phyloP scores from a whole-genome alignment of 257 asterid species.

The Cordia subcordata region DNA sequence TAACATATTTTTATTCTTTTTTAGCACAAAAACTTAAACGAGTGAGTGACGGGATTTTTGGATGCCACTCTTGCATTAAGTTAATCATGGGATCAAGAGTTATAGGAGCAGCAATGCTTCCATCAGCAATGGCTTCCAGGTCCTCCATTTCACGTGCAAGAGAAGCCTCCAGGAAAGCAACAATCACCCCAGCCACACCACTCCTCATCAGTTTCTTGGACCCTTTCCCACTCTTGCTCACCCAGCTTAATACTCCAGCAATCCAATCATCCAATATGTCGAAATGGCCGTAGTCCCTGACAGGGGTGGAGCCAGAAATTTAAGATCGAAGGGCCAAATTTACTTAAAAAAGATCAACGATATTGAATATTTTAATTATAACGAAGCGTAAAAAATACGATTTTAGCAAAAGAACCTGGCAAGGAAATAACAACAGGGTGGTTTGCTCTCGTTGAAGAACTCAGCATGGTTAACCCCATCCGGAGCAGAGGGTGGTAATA shows the following conservation, averaged over 20 bases:
- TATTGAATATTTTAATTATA: no score
- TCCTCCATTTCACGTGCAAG: slow-evolving; percentile 34
- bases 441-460: slow-evolving; percentile 63
- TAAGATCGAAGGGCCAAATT: no score
- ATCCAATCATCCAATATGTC: slow-evolving; percentile 50
- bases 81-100: background rate
- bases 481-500: slow-evolving; percentile 49
- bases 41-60: no score
- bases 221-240: slow-evolving; percentile 47
- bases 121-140: slow-evolving; percentile 33
- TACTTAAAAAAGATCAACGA: no score
- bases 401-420: no score
- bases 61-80: no score
- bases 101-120: slow-evolving; percentile 52
- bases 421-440: slow-evolving; percentile 62
- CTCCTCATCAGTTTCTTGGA: slow-evolving; percentile 47
- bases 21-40: no score
- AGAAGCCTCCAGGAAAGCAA: slow-evolving; percentile 62
- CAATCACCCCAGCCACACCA: slow-evolving; percentile 62
- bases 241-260: slow-evolving; percentile 24
- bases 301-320: no score
- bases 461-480: slow-evolving; percentile 61
- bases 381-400: no score
- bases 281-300: slow-evolving; percentile 62
- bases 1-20: no score